phyloP scores from a whole-genome alignment of 1,139 yeast genomes.

The Starmera stellimalicola region DNA sequence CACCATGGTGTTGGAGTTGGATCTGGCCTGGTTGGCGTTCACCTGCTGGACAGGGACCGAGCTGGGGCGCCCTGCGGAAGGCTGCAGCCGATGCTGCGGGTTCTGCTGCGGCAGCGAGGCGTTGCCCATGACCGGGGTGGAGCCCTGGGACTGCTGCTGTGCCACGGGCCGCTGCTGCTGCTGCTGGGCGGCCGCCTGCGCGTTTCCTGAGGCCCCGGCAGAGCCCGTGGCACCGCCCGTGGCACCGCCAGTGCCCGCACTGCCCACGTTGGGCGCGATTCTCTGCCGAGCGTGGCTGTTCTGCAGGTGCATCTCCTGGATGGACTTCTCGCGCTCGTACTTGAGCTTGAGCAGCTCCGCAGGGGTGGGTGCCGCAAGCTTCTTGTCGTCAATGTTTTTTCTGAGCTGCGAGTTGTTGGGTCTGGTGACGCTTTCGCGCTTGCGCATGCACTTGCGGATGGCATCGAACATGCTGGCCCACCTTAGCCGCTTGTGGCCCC shows the following conservation, averaged over 20 bases:
- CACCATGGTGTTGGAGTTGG: constrained; percentile 1
- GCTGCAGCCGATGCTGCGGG: not conserved
- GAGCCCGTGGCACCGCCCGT: not conserved
- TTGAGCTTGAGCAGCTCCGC: constrained; percentile 74
- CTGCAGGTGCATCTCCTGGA: constrained; percentile 61
- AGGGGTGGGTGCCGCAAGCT: constrained; percentile 57
- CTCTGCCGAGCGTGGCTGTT: constrained; percentile 22
- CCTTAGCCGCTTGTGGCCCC: constrained; percentile 82
- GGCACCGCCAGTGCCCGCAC: constrained; percentile 1
- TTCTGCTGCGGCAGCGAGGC: constrained; percentile 7
- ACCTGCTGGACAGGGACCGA: constrained; percentile 10
- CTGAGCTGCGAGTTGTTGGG: constrained; percentile 37
- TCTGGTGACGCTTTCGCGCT: constrained; percentile 63
- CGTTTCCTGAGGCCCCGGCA: not conserved
- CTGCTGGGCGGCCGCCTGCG: constrained; percentile 1
- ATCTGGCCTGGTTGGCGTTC: constrained; percentile 1
- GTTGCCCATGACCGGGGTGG: constrained; percentile 25
- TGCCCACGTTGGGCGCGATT: constrained; percentile 4
- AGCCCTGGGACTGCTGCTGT: constrained; percentile 6
- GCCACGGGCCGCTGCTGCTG: constrained; percentile 2
- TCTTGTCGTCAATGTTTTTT: constrained; percentile 28
- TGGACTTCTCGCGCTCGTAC: constrained; percentile 75
- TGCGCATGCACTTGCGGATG: constrained; percentile 80
- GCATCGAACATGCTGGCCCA: constrained; percentile 99
- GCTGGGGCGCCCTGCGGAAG: constrained; percentile 8